These are phyloP conservation scores for Hanseniaspora lachancei DNA, from an alignment of 805 yeast species.

Conservation along the genomic window DNA sequence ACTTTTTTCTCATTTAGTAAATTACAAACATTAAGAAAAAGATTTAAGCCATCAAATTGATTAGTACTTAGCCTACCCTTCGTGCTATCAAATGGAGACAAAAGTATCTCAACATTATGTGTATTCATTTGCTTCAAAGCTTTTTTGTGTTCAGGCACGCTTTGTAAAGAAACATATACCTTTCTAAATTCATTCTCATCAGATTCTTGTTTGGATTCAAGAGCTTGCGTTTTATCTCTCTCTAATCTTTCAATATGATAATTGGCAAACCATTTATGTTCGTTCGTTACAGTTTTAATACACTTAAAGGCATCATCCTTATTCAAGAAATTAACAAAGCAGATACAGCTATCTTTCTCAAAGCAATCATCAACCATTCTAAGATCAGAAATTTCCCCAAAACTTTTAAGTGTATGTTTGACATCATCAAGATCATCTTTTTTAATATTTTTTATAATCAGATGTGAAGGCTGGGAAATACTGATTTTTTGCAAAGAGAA, in stretches of 20 bases:
- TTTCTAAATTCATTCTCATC: neutral
- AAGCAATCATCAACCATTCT: neutral
- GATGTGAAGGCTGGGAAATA: neutral
- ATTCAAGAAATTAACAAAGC: conserved; percentile 2
- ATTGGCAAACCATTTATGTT: conserved; percentile 1
- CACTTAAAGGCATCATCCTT: neutral
- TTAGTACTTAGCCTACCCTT: neutral
- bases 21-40: neutral
- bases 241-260: conserved; percentile 11
- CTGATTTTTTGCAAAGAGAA: neutral
- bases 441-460: conserved; percentile 3
- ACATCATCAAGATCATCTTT: neutral
- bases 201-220: neutral
- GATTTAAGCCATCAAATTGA: neutral
- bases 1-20: neutral
- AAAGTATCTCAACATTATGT: neutral
- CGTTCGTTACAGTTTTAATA: neutral
- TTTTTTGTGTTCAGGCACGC: neutral
- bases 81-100: neutral
- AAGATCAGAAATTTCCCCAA: neutral
- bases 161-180: neutral
- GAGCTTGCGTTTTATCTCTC: neutral
- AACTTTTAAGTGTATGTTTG: neutral
- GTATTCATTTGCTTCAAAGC: neutral
- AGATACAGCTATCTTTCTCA: neutral